These are phyloP conservation scores for Furcasterigmium sp. DNA, from an alignment of 2,329 filamentous ascomycete genomes.

Conservation along the genomic window DNA sequence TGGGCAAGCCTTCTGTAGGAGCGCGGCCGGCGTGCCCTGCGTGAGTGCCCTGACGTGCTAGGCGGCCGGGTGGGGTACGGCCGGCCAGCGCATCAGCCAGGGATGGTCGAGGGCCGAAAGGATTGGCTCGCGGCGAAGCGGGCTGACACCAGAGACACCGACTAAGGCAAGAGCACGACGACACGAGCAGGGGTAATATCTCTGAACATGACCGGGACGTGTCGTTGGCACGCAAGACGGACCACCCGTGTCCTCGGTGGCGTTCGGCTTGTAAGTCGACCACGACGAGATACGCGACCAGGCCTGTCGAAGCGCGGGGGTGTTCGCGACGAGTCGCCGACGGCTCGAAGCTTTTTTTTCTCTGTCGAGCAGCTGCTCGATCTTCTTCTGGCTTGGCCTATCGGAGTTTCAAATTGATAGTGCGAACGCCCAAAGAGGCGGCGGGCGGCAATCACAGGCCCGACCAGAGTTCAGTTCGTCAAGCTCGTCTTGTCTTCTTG, in stretches of 20 bases:
- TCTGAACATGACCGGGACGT: not conserved
- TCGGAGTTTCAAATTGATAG: too few species aligned
- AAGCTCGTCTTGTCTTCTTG: too few species aligned
- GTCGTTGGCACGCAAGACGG: not conserved
- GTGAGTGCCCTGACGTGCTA: too few species aligned
- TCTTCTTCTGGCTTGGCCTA: too few species aligned
- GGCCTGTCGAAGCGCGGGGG: not conserved
- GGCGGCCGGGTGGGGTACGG: too few species aligned
- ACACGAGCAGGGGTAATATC: not conserved
- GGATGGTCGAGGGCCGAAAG: conserved; percentile 1
- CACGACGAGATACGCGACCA: not conserved
- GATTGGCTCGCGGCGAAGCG: conserved; percentile 7
- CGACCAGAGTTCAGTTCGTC: too few species aligned
- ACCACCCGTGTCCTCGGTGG: not conserved
- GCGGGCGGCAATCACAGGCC: too few species aligned
- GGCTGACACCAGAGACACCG: conserved; percentile 7
- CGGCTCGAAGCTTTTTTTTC: not conserved
- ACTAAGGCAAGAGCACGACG: not conserved
- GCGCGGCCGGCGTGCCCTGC: too few species aligned
- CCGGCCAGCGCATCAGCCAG: too few species aligned
- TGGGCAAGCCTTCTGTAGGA: too few species aligned
- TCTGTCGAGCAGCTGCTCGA: not conserved
- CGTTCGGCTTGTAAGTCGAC: not conserved
- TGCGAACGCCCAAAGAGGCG: too few species aligned
- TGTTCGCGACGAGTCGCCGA: not conserved